Base-by-base conservation (phyloP, 2,329 filamentous ascomycete species). In the Fusarium domesticum region DNA sequence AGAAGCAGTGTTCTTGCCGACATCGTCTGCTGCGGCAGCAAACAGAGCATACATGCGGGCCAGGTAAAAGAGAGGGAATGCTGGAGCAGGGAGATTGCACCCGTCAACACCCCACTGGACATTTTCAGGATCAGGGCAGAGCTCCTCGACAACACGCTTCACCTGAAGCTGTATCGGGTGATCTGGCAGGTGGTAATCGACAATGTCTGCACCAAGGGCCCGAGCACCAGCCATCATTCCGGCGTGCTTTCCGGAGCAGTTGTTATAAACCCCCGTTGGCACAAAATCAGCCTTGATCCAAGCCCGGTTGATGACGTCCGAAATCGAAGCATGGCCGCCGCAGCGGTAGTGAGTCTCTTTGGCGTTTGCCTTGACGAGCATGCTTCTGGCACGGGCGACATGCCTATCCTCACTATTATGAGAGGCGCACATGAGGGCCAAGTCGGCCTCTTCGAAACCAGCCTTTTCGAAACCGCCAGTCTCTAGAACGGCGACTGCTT, bases 221-320 rank as follows among this genome's bases (percentile, higher is more conserved):
- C 58, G 62, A 0, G 71, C 62, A 2, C 66, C 73, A 1, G 67
- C 71, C 17, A 75, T 53, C 71, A 76, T 75, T 1, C 68, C 72
- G 3, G 61, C 68, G 49, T 76, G 72, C 32, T 76, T 76, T 1
- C 72, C 73, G 0, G 72, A 75, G 47, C 72, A 76, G 45, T 75
- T 74, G 39, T 69, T 75, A 37, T 61, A 66, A 0, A 74, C 54
- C 0, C 59, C 58, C 0, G 65, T 69, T 0, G 72, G 71, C 0
- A 44, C 54, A 35, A 66, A 70, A 2, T 61, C 70, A 0, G 40
- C 40, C 41, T 60, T 67, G 37, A 70, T 66, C 72, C 72, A 76
- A 0, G 36, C 46, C 0, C 56, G 54, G 43, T 72, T 68, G 5
- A 74, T 62, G 0, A 42, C 42, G 1, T 65, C 60, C 3, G 57